Evolutionary conservation across 139 green algal genomes (phyloP).

Genomic region (Eudorina sp.): DNA sequence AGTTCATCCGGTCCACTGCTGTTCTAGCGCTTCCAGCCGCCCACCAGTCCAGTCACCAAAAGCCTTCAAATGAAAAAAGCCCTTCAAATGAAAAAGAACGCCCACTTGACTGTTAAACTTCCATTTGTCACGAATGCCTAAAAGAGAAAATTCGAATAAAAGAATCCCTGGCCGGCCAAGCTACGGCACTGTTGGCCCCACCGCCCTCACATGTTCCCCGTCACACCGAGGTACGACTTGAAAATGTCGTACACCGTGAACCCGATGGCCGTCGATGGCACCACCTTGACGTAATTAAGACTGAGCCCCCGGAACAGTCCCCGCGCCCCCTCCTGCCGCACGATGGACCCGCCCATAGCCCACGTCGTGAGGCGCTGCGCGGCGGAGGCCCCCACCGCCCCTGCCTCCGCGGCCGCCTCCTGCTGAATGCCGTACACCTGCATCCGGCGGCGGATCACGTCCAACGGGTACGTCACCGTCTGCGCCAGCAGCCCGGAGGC

Average conservation of each 20-base stretch:
- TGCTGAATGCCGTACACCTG: conserved; percentile 76
- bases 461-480: conserved; percentile 83
- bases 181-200: neutral
- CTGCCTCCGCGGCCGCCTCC: neutral
- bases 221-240: conserved; percentile 29
- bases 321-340: conserved; percentile 45
- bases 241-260: conserved; percentile 90
- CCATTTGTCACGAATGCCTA: neutral
- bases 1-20: too few species aligned
- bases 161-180: too few species aligned
- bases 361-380: conserved; percentile 36
- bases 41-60: too few species aligned
- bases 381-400: neutral
- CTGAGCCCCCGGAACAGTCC: conserved; percentile 76
- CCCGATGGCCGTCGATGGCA: conserved; percentile 93
- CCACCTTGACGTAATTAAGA: conserved; percentile 97
- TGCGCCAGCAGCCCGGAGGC: conserved; percentile 89
- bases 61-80: neutral
- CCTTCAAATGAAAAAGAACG: neutral
- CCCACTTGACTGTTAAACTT: neutral
- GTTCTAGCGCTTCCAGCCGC: too few species aligned
- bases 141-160: neutral
- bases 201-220: neutral
- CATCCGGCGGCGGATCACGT: conserved; percentile 94
- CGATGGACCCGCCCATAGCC: conserved; percentile 11